Evolutionary conservation across 345 rosid genomes (phyloP).

Genomic region (Ceriops tagal): DNA sequence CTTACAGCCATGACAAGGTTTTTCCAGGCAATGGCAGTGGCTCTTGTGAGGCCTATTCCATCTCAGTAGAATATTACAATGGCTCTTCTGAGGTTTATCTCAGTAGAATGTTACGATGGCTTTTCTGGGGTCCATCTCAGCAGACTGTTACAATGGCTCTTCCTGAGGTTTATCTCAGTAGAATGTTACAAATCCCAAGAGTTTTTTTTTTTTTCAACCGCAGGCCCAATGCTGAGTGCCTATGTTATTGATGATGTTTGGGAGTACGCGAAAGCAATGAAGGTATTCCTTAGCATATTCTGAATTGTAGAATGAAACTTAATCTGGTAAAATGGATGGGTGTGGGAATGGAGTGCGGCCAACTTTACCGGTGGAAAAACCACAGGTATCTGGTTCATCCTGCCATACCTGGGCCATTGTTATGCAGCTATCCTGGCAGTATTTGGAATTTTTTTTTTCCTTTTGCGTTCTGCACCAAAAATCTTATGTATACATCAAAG

Average conservation of each 20-base stretch:
- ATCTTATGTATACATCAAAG: neutral
- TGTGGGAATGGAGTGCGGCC: neutral
- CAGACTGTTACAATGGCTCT: too few species aligned
- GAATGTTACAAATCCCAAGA: conserved; percentile 92
- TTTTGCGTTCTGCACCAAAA: neutral
- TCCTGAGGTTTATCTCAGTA: conserved; percentile 61
- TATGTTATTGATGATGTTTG: conserved; percentile 97
- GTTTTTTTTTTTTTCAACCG: conserved; percentile 46
- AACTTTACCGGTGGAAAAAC: neutral
- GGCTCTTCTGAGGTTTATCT: too few species aligned
- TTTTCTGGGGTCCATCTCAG: too few species aligned
- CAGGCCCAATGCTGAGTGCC: conserved; percentile 77
- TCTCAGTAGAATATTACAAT: too few species aligned
- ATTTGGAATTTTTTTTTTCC: neutral
- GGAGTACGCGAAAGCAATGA: conserved; percentile 98
- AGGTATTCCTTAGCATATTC: conserved; percentile 42
- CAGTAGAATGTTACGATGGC: too few species aligned
- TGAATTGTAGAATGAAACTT: conserved; percentile 1
- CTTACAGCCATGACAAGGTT: conserved; percentile 11
- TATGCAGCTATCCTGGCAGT: neutral
- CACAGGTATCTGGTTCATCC: neutral
- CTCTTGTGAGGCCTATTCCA: conserved; percentile 35
- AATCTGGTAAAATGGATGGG: neutral
- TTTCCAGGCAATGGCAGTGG: conserved; percentile 57
- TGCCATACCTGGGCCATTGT: neutral